phyloP scores from a whole-genome alignment of 139 green algal species.

The Chlorella vulgaris region DNA sequence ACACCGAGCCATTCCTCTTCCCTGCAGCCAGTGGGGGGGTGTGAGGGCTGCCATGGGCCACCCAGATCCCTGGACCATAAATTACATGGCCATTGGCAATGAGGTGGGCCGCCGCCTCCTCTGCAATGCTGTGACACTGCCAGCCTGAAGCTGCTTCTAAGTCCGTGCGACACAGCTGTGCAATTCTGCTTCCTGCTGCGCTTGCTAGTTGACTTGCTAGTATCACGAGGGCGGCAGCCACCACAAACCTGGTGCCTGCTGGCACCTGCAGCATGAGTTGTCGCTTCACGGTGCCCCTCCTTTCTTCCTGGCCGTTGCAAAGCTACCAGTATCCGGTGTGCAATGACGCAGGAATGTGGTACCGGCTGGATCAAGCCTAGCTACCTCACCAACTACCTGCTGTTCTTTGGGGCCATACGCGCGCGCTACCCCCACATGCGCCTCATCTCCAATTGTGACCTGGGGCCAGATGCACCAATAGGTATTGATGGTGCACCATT shows the following conservation, averaged over 20 bases:
- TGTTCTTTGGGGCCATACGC: conserved; percentile 54
- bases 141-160: no score
- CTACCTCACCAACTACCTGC: conserved; percentile 58
- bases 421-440: conserved; percentile 51
- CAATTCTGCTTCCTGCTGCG: neutral
- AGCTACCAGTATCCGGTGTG: neutral
- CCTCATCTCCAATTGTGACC: conserved; percentile 67
- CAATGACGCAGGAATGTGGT: conserved; percentile 41
- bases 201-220: neutral
- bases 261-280: neutral
- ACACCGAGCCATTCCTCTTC: no score
- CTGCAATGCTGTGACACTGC: no score
- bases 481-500: no score
- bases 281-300: neutral
- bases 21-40: conserved; percentile 55
- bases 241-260: neutral
- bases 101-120: conserved; percentile 57
- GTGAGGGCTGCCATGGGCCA: conserved; percentile 65
- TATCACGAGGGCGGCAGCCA: neutral
- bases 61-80: conserved; percentile 61
- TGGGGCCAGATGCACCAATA: conserved; percentile 47
- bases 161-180: neutral
- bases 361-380: conserved; percentile 27
- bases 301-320: neutral
- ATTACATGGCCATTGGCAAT: conserved; percentile 72